Evolutionary conservation across 371 early-diverging fungal species (phyloP), one percentile per base, ranked within the genome.

Genomic region (Mucor indicus): DNA sequence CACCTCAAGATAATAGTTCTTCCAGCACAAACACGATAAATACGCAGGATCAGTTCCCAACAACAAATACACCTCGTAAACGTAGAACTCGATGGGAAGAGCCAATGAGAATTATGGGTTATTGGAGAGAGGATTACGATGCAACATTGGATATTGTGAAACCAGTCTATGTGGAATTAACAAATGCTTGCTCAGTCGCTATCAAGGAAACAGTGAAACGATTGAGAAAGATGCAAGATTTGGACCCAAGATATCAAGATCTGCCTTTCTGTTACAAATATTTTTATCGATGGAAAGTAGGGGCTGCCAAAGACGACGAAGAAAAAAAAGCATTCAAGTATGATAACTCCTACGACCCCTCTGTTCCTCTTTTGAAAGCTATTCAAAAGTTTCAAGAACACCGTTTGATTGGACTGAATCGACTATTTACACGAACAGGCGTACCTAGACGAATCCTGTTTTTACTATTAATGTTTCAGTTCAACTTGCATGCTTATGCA

Each of bases 401-500:
- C 29, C 64, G 75, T 7, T 41, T 75, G 4, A 17, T 39, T 0
- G 71, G 71, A 6, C 54, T 75, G 2, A 48, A 66, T 2, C 49
- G 41, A 10, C 49, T 75, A 0, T 68, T 55, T 16, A 55, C 53
- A 4, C 45, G 51, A 22, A 32, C 50, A 11, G 60, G 64, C 11
- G 46, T 53, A 0, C 75, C 75, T 5, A 50, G 64, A 11, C 60
- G 75, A 2, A 60, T 68, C n/a, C 39, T 75, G 17, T 68, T 75
- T 24, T 15, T 75, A 21, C 24, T 75, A 5, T 40, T 71, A 13
- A 57, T 62, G 13, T 75, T 71, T 47, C 75, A 75, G 21, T 75
- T 63, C 40, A 66, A 71, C 31, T 30, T 75, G 16, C 64, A 71
- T n/a, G 36, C 52, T 1, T 75, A 71, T 57, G 64, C 71, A 9